Base-by-base conservation (phyloP, 805 yeast species). In the Lipomyces spencermartinsiae region DNA sequence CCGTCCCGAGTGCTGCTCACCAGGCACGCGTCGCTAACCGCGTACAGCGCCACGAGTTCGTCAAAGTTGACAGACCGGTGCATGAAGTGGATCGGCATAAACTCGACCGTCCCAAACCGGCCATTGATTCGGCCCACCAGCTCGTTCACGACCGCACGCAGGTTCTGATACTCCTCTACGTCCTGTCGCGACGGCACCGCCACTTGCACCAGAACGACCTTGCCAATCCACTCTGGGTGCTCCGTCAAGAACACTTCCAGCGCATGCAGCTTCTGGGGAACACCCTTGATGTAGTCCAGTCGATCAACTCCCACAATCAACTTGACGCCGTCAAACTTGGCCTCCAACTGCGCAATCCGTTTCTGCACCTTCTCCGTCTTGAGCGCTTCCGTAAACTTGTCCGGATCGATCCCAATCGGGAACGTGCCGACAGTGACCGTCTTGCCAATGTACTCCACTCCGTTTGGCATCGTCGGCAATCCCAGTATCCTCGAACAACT, bases 331-430 rank as follows among this genome's bases (percentile, higher is more conserved):
- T 85, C 80, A 71, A 91, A 92, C 74, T 90, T 90, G 71, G 85
- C 83, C 62, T 83, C 86, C 67, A 95, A 81, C 66, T 85, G 86
- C 43, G 79, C 74, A 67, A 94, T 87, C 73, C 99, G 84, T 34
- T 85, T 78, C 58, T 85, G 83, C 4, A 93, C 98, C 4, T 81
- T 74, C 0, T 82, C 84, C 68, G 85, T 84, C 71, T 87, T 82
- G 73, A 95, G 79, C 0, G 97, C 98, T 29, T 88, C 90, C 16
- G 89, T 81, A 78, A 95, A 95, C 73, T 91, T 92, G 67, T 92
- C 97, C 29, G 93, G 97, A 76, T 95, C 99, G 68, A 95, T 95
- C 66, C 99, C 99, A 73, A 95, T 95, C n/a, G 99, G 99, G 85
- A 93, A 94, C 0, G 98, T 98, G 31, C 98, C 97, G 46, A 95